phyloP scores from a whole-genome alignment of 148 eudicot species.

The Camellia lanceoleosa region DNA sequence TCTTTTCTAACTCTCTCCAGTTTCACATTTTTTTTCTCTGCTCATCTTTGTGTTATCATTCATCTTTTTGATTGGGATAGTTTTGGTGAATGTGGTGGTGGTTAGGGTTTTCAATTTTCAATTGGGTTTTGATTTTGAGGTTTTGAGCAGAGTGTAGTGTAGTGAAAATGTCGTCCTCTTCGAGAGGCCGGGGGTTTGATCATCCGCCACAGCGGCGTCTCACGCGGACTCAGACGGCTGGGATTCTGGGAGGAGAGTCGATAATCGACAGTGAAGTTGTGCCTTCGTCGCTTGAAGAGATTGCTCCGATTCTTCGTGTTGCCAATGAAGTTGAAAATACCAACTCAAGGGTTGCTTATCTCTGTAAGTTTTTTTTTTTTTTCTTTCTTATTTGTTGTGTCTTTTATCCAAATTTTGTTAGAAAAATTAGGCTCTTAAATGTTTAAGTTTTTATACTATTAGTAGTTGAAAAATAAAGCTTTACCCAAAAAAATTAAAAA shows the following conservation, averaged over 20 bases:
- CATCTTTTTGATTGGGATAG: neutral
- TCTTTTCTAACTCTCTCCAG: neutral
- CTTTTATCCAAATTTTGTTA: no score
- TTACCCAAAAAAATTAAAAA: no score
- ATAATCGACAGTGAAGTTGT: slow-evolving; percentile 90
- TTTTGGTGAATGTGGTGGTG: neutral
- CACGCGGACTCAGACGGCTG: slow-evolving; percentile 8
- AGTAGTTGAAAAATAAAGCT: no score
- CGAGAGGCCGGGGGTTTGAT: slow-evolving; percentile 24
- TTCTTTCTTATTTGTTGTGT: no score
- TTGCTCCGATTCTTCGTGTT: slow-evolving; percentile 98
- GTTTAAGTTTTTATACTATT: no score
- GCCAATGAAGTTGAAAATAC: slow-evolving; percentile 96
- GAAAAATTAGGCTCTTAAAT: no score
- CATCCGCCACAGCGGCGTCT: neutral
- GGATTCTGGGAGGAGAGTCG: slow-evolving; percentile 1
- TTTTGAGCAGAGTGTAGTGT: neutral
- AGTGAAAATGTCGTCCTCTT: slow-evolving; percentile 10
- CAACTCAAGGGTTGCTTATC: slow-evolving; percentile 89
- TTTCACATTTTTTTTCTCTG: neutral
- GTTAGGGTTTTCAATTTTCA: neutral
- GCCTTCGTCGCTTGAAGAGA: slow-evolving; percentile 87
- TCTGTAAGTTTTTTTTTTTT: slow-evolving; percentile 52
- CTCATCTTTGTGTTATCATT: neutral
- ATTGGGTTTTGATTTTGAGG: neutral